Base-by-base conservation (phyloP, 2,329 filamentous ascomycete species). In the Ophiostoma sp. region DNA sequence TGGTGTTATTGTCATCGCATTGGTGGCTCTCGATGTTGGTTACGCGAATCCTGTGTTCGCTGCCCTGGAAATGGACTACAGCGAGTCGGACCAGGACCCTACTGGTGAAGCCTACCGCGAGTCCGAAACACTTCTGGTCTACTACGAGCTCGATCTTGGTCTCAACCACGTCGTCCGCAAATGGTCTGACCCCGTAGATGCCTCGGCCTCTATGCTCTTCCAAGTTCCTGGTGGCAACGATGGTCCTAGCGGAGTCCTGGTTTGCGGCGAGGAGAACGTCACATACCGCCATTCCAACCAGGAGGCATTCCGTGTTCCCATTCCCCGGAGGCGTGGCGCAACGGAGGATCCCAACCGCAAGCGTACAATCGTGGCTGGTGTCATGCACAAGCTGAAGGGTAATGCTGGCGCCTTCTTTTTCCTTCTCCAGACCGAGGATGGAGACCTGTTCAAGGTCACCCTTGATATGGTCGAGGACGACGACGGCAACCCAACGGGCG, bases 31-130 rank as follows among this genome's bases (percentile, higher is more conserved):
- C 60, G 96, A 99, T 76, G 94, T 97, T 42, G 95, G 94, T 49
- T 99, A 98, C 77, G 92, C 96, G 71, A 97, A 99, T 76, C 95
- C 95, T 3, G 90, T 98, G 60, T 99, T 99, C 76, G 96, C 95
- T 9, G 91, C 93, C 0, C 84, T 99, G 7, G 96, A 99, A 78
- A 87, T 97, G 38, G 93, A 99, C 75, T 98, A 97, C 77, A 88
- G 89, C 1, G 93, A 97, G 75, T 87, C 89, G 3, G 96, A 99
- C 75, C 90, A 95, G 77, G 96, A 99, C 76, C 87, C 93, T 0
- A 92, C 91, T 0, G 94, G 93, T 16, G 86, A 91, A 76, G 93
- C 93, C 1, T 87, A 89, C 73, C 84, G 90, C 69, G 90, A 96
- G 73, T 81, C 91, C 64, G 93, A 98, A 77, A 98, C 96, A 70